Base-by-base conservation (phyloP, 1,284 basidiomycete species). In the Cutaneotrichosporon mucoides region DNA sequence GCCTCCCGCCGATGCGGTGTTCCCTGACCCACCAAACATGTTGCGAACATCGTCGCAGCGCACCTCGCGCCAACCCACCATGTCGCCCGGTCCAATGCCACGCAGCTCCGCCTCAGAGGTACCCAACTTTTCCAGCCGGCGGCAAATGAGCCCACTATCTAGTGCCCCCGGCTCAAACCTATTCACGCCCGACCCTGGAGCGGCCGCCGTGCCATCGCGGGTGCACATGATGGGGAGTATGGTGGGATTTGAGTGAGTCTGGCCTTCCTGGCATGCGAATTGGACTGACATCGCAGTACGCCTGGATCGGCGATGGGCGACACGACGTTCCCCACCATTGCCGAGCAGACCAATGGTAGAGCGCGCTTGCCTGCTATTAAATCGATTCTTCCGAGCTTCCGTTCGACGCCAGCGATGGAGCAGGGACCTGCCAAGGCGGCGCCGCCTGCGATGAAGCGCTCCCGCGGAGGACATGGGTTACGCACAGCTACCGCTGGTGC, bases 181-280 rank as follows among this genome's bases (percentile, higher is more conserved):
- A 72, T 92, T 91, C 73, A 90, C 88, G 13, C 89, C 89, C 61
- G 88, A 76, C 46, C 64, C 68, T 4, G 68, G 62, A 4, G 62
- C 55, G 34, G 64, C 54, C 4, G 43, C 57, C 6, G 56, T 53
- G 1, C 38, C 54, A 3, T 46, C 60, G 2, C 49, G 64, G 24
- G 37, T 73, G 15, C 71, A 68, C 15, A 65, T 76, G 68, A 62
- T 73, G 62, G 75, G 71, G 6, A 64, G 64, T 43, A 59, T 64
- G 33, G 52, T 55, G 4, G 47, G 59, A 9, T 73, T 71, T 69
- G 73, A 73, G 73, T 74, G 56, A 68, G 73, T 72, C 5, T 24
- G 24, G 24, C 24, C 24, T 24, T 24, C 24, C 24, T 24, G 24
- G 24, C 24, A 24, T 24, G 24, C 24, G 24, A 24, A 24, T 24